Percentiles rank a stretch among this genome's conserved stretches.
These are phyloP conservation scores for Linnemannia elongata DNA, from an alignment of 192 early-diverging fungal species.

Conservation along the genomic window DNA sequence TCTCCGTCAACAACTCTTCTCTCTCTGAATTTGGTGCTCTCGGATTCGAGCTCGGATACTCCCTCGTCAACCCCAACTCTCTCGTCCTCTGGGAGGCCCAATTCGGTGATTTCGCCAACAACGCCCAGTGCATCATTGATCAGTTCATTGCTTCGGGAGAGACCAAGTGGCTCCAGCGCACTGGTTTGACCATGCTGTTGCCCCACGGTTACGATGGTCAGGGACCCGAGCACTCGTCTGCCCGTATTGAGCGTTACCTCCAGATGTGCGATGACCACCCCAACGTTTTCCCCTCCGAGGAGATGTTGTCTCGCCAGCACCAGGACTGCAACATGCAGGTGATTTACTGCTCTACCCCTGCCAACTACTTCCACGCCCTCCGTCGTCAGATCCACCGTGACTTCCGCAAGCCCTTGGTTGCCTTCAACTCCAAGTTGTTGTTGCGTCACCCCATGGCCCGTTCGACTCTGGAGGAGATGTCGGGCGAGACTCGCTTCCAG, in stretches of 20 bases:
- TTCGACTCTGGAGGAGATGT: slow-evolving; percentile 87
- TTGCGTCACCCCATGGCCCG: slow-evolving; percentile 95
- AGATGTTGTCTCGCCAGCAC: slow-evolving; percentile 89
- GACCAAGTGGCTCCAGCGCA: slow-evolving; percentile 98
- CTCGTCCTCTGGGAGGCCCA: slow-evolving; percentile 98
- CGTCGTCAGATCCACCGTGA: slow-evolving; percentile 97
- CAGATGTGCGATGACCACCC: slow-evolving; percentile 97
- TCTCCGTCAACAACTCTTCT: slow-evolving; percentile 97
- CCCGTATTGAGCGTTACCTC: slow-evolving; percentile 95
- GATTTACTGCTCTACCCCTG: slow-evolving; percentile 96
- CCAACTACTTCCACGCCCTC: slow-evolving; percentile 97
- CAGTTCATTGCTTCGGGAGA: slow-evolving; percentile 97
- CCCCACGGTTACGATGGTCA: slow-evolving; percentile 99
- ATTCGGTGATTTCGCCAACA: slow-evolving; percentile 99
- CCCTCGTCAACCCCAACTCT: slow-evolving; percentile 93
- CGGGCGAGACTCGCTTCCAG: slow-evolving; percentile 85
- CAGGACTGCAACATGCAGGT: slow-evolving; percentile 99
- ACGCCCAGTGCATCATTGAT: slow-evolving; percentile 97
- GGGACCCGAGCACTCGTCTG: slow-evolving; percentile 98
- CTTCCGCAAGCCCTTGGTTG: slow-evolving; percentile 94
- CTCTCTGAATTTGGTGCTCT: slow-evolving; percentile 96
- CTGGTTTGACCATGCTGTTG: slow-evolving; percentile 92
- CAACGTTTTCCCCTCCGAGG: slow-evolving; percentile 83
- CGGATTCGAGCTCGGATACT: slow-evolving; percentile 98
- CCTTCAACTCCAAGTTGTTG: slow-evolving; percentile 87